These are phyloP conservation scores for Cetraspora pellucida DNA, from an alignment of 192 early-diverging fungal species.

Conservation along the genomic window DNA sequence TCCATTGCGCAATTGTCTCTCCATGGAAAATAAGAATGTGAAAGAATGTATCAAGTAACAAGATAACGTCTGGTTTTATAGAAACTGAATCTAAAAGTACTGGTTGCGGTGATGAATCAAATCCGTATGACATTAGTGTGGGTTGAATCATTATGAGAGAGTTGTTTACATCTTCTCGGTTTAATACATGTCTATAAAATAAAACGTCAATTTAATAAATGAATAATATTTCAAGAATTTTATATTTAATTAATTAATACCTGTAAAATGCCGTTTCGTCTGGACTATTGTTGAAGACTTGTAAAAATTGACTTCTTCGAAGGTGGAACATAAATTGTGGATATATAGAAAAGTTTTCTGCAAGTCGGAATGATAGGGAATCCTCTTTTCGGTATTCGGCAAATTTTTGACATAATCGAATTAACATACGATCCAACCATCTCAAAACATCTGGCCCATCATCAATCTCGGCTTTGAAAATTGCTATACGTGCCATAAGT, in stretches of 20 bases:
- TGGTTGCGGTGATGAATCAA: constrained; percentile 85
- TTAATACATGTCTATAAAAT: constrained; percentile 81
- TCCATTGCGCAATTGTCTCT: constrained; percentile 95
- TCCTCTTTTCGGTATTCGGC: constrained; percentile 97
- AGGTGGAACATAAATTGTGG: constrained; percentile 99
- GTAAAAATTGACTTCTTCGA: constrained; percentile 93
- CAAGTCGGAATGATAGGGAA: constrained; percentile 84
- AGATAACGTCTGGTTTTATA: constrained; percentile 89
- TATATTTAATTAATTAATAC: constrained; percentile 42
- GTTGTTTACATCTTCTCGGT: constrained; percentile 94
- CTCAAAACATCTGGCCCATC: constrained; percentile 96
- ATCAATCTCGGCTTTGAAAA: constrained; percentile 96
- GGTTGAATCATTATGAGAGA: constrained; percentile 99
- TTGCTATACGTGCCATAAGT: constrained; percentile 94
- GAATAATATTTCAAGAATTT: background rate
- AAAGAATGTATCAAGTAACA: constrained; percentile 98
- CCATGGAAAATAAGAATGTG: constrained; percentile 99
- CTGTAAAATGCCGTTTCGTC: constrained; percentile 95
- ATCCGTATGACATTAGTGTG: constrained; percentile 88
- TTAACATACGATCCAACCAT: constrained; percentile 98
- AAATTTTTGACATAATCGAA: constrained; percentile 97
- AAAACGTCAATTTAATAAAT: background rate
- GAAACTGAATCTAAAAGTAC: constrained; percentile 98
- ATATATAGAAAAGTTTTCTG: constrained; percentile 95
- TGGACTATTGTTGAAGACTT: constrained; percentile 98